Percentiles rank a stretch among this genome's conserved stretches.
Evolutionary conservation across 441 rosid species (phyloP).

Genomic region (Gossypium aridum): DNA sequence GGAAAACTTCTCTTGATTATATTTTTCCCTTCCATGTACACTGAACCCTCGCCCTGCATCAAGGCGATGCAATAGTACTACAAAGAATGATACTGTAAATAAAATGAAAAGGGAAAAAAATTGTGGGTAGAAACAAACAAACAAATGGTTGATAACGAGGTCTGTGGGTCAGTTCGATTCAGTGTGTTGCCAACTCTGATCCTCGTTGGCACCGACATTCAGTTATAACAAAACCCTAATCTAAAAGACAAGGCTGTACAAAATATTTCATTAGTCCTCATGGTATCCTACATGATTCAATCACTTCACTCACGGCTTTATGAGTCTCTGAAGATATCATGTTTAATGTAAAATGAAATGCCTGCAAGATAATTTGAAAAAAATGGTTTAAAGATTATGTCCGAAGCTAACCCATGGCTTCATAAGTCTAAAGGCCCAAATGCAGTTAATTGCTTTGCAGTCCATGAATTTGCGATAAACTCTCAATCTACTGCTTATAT

Average conservation of each 20-base stretch:
- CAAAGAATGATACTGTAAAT: conserved; percentile 20
- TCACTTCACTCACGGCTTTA: conserved; percentile 86
- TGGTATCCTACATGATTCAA: conserved; percentile 74
- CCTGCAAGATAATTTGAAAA: conserved; percentile 32
- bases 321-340: conserved; percentile 96
- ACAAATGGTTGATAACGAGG: conserved; percentile 19
- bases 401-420: neutral
- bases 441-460: neutral
- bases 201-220: conserved; percentile 5
- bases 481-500: neutral
- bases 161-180: conserved; percentile 11
- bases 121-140: neutral
- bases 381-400: neutral
- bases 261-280: conserved; percentile 30
- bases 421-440: neutral
- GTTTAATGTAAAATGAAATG: conserved; percentile 81
- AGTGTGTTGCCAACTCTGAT: conserved; percentile 17
- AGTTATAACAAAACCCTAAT: conserved; percentile 25
- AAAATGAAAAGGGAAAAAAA: neutral
- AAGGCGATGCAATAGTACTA: conserved; percentile 1
- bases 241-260: conserved; percentile 54
- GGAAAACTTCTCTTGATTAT: conserved; percentile 9
- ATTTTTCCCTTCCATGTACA: conserved; percentile 27
- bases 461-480: neutral
- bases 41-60: conserved; percentile 13